Conservation (phyloP, 805 yeast species). For the Yarrowia yakushimensis region DNA sequence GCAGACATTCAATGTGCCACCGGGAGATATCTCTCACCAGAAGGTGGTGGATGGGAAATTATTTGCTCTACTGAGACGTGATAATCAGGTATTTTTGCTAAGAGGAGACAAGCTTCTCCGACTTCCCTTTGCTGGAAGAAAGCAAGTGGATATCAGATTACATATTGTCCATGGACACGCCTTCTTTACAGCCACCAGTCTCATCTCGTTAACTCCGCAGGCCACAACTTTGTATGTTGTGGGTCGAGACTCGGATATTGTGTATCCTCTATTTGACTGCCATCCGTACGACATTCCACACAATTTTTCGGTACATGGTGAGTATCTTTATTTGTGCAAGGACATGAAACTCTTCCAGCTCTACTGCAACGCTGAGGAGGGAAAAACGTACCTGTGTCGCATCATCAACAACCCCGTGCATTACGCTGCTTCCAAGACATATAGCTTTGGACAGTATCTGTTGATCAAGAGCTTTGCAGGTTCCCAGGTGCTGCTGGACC, state of each 20-base stretch:
- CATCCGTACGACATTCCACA: slow-evolving; percentile 19
- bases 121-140: not conserved
- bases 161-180: slow-evolving; percentile 15
- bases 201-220: not conserved
- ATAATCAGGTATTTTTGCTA: not conserved
- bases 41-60: slow-evolving; percentile 2
- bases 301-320: slow-evolving; percentile 7
- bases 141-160: not conserved
- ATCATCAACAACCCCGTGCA: slow-evolving; percentile 6
- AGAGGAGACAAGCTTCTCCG: not conserved
- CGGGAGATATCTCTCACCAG: not conserved
- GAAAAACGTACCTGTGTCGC: not conserved
- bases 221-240: not conserved
- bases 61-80: not conserved
- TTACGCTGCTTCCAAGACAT: not conserved
- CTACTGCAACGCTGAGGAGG: not conserved
- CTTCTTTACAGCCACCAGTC: slow-evolving; percentile 3
- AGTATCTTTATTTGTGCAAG: slow-evolving; percentile 1
- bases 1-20: not conserved
- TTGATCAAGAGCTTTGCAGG: slow-evolving; percentile 18
- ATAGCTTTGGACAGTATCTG: not conserved
- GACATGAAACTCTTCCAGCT: slow-evolving; percentile 13
- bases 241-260: not conserved
- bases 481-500: slow-evolving; percentile 2
- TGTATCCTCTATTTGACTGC: slow-evolving; percentile 5